Evolutionary conservation across 2,329 filamentous ascomycete genomes (phyloP).

Genomic region (Calonectria montana): DNA sequence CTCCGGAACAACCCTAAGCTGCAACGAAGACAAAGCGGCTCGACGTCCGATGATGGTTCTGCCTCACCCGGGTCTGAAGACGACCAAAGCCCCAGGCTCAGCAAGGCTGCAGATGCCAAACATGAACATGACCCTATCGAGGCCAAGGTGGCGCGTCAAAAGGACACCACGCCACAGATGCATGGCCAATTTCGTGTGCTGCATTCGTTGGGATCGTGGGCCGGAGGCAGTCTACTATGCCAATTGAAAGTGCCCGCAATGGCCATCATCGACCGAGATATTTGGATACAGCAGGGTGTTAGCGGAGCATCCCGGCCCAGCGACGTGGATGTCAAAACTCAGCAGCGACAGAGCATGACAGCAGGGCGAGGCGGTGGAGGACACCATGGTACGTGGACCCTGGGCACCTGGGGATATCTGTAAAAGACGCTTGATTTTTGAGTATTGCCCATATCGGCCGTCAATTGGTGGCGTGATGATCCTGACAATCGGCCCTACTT

Average conservation of each 20-base stretch:
- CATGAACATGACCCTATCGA: slow-evolving; percentile 48
- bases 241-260: slow-evolving; percentile 76
- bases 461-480: slow-evolving; percentile 22
- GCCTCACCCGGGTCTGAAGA: slow-evolving; percentile 40
- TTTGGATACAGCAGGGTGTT: slow-evolving; percentile 76
- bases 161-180: slow-evolving; percentile 53
- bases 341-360: slow-evolving; percentile 74
- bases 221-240: slow-evolving; percentile 76
- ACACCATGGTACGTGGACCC: slow-evolving; percentile 66
- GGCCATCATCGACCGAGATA: slow-evolving; percentile 77
- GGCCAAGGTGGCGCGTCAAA: slow-evolving; percentile 50
- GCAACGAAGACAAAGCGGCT: slow-evolving; percentile 44
- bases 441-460: slow-evolving; percentile 1
- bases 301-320: slow-evolving; percentile 69
- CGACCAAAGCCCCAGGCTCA: slow-evolving; percentile 29
- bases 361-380: slow-evolving; percentile 55
- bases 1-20: slow-evolving; percentile 59
- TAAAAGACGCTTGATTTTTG: slow-evolving; percentile 34
- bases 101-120: slow-evolving; percentile 39
- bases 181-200: slow-evolving; percentile 73
- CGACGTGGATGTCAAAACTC: slow-evolving; percentile 69
- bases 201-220: slow-evolving; percentile 79
- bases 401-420: slow-evolving; percentile 70
- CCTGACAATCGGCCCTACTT: slow-evolving; percentile 16
- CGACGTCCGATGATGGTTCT: slow-evolving; percentile 31